Evolutionary conservation across 1,284 basidiomycete genomes (phyloP).

Genomic region (Rugosomyces carneus): DNA sequence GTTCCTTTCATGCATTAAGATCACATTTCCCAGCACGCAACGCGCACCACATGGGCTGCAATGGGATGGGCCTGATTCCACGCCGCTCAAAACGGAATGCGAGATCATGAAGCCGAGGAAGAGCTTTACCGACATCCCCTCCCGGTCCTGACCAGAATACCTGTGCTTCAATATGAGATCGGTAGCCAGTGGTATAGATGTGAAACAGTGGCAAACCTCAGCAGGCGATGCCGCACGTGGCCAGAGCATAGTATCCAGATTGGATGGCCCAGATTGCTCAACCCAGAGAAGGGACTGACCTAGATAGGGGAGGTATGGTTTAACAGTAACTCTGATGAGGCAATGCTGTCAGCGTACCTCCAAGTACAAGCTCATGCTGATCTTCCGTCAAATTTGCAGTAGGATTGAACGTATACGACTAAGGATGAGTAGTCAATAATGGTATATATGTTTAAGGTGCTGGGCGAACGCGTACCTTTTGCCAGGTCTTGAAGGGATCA

Average conservation of each 20-base stretch:
- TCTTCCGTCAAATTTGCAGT: conserved; percentile 46
- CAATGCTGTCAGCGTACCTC: conserved; percentile 39
- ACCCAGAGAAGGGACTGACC: conserved; percentile 73
- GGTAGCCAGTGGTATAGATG: no score
- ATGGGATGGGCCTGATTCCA: conserved; percentile 51
- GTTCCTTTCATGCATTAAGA: conserved; percentile 21
- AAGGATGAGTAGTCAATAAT: background rate
- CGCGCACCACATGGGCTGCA: conserved; percentile 75
- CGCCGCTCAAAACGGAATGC: conserved; percentile 55
- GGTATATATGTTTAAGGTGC: background rate
- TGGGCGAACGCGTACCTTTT: conserved; percentile 37
- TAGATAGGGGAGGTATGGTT: conserved; percentile 13
- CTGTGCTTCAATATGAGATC: conserved; percentile 2
- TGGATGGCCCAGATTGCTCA: conserved; percentile 67
- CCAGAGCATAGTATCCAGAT: conserved; percentile 72
- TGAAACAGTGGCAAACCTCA: conserved; percentile 35
- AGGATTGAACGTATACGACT: conserved; percentile 73
- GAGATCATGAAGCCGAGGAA: conserved; percentile 58
- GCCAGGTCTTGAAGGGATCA: conserved; percentile 77
- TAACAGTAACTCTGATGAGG: background rate
- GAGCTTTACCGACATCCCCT: conserved; percentile 38
- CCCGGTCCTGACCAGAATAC: conserved; percentile 33
- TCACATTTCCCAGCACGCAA: conserved; percentile 52
- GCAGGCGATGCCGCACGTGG: conserved; percentile 75
- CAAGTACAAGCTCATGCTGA: conserved; percentile 55